Conservation (phyloP, 164 flowering plant species). For the Nymphaea thermarum region DNA sequence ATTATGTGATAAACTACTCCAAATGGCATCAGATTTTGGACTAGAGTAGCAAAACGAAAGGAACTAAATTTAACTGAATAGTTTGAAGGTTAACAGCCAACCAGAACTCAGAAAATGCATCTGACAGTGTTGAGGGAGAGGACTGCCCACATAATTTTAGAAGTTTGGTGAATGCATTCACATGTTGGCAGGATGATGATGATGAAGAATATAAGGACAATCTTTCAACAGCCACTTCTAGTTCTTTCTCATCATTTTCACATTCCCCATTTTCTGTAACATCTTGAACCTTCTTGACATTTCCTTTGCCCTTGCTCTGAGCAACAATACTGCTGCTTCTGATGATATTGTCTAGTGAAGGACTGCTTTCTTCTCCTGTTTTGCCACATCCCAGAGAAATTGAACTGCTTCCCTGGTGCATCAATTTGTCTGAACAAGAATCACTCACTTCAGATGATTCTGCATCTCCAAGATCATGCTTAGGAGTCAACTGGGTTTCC, state of each 20-base stretch:
- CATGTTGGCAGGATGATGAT: slow-evolving; percentile 16
- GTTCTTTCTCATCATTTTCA: slow-evolving; percentile 25
- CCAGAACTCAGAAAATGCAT: slow-evolving; percentile 62
- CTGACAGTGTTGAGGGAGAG: slow-evolving; percentile 42
- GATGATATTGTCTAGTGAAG: background rate
- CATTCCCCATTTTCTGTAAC: background rate
- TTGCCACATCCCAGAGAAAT: background rate
- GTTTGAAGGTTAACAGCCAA: slow-evolving; percentile 17
- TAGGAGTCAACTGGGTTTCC: background rate
- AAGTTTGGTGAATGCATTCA: slow-evolving; percentile 40
- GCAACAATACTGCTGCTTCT: background rate
- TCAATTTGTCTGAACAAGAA: background rate
- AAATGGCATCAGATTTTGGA: background rate
- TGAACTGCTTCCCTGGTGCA: background rate
- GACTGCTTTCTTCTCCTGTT: background rate
- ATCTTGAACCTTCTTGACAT: background rate
- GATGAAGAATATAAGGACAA: slow-evolving; percentile 46
- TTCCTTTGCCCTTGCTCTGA: background rate
- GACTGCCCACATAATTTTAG: slow-evolving; percentile 71
- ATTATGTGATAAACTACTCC: background rate
- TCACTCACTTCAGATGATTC: background rate
- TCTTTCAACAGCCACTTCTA: slow-evolving; percentile 39
- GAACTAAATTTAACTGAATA: background rate
- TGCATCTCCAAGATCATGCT: background rate
- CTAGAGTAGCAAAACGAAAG: background rate